phyloP scores from a whole-genome alignment of 1,139 yeast genomes.

The Candida labiduridarum region DNA sequence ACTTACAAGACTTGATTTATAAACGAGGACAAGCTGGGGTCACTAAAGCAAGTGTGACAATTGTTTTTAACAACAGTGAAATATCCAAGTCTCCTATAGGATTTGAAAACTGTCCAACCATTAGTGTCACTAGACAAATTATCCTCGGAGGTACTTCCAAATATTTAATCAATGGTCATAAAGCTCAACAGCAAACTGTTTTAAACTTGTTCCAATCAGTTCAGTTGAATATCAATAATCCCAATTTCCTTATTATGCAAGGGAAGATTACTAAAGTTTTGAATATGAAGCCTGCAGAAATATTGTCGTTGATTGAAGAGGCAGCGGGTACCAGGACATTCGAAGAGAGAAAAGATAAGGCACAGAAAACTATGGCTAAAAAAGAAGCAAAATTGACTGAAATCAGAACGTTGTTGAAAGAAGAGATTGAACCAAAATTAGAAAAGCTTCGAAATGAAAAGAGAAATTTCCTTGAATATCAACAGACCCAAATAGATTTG shows the following conservation, averaged over 20 bases:
- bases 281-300: slow-evolving; percentile 93
- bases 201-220: slow-evolving; percentile 90
- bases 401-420: slow-evolving; percentile 69
- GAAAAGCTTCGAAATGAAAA: slow-evolving; percentile 82
- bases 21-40: slow-evolving; percentile 98
- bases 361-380: slow-evolving; percentile 87
- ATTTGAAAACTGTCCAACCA: slow-evolving; percentile 75
- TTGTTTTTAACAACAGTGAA: slow-evolving; percentile 88
- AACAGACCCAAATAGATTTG: slow-evolving; percentile 78
- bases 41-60: slow-evolving; percentile 94
- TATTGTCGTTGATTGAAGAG: slow-evolving; percentile 89
- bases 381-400: slow-evolving; percentile 84
- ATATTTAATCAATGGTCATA: slow-evolving; percentile 91
- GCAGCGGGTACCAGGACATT: slow-evolving; percentile 98
- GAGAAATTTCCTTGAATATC: slow-evolving; percentile 80
- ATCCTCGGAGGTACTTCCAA: slow-evolving; percentile 91
- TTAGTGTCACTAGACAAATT: slow-evolving; percentile 91
- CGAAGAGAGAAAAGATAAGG: slow-evolving; percentile 91
- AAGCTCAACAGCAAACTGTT: slow-evolving; percentile 95
- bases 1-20: slow-evolving; percentile 89
- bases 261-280: slow-evolving; percentile 96
- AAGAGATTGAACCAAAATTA: slow-evolving; percentile 92
- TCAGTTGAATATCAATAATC: slow-evolving; percentile 93
- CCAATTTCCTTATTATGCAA: slow-evolving; percentile 97
- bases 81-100: slow-evolving; percentile 81